Conservation (phyloP, 2,329 filamentous ascomycete genomes). For the Pseudogymnoascus verrucosus region DNA sequence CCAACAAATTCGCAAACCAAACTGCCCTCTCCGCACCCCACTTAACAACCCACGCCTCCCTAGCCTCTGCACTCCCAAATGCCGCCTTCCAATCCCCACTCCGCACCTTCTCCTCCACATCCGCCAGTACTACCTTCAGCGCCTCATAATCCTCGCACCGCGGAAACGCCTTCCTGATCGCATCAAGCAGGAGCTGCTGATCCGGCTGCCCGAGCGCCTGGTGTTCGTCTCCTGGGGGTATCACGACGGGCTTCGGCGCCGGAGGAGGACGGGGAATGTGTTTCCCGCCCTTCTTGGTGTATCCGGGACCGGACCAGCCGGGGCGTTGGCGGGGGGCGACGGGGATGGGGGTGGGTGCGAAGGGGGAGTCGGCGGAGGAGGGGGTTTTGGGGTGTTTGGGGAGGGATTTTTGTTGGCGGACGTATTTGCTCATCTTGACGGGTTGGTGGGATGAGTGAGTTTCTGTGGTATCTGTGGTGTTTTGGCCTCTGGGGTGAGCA, state of each 20-base stretch:
- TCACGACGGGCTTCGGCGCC: background rate
- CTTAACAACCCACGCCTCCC: constrained; percentile 76
- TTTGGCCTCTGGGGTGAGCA: background rate
- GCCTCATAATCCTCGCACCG: constrained; percentile 37
- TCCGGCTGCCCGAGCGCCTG: constrained; percentile 38
- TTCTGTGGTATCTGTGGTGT: too few relatives aligned
- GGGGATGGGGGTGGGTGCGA: background rate
- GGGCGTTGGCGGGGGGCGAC: background rate
- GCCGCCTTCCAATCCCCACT: constrained; percentile 75
- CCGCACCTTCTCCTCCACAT: constrained; percentile 78
- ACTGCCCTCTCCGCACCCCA: constrained; percentile 77
- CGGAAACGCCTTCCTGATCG: constrained; percentile 62
- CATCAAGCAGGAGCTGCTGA: constrained; percentile 64
- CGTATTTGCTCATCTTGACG: background rate
- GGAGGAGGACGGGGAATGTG: background rate
- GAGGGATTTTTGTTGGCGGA: background rate
- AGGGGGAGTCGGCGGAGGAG: constrained; percentile 6
- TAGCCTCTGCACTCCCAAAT: constrained; percentile 62
- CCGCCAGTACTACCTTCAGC: constrained; percentile 58
- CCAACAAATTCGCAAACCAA: constrained; percentile 58
- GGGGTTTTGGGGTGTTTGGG: constrained; percentile 2
- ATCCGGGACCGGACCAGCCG: background rate
- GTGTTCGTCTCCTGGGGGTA: background rate
- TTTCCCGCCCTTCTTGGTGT: background rate
- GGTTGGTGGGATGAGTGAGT: background rate